These are phyloP conservation scores for Aspergillus proliferans DNA, from an alignment of 2,329 filamentous ascomycete species.

Conservation along the genomic window DNA sequence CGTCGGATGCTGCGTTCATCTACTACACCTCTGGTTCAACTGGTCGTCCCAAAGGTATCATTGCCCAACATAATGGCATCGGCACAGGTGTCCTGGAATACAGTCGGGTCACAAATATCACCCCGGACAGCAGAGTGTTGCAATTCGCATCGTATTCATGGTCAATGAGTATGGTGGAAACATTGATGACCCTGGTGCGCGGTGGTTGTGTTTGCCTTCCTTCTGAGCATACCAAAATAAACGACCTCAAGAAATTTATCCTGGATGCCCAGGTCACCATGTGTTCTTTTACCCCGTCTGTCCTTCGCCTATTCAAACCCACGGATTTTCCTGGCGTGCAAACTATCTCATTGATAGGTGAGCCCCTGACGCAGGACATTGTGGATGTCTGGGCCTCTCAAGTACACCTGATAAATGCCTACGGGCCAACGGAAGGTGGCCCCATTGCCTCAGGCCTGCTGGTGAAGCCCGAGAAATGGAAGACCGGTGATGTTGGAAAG, in stretches of 20 bases:
- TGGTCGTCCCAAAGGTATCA: conserved; percentile 49
- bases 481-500: conserved; percentile 1
- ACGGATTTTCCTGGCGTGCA: conserved; percentile 28
- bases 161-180: conserved; percentile 34
- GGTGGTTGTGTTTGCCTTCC: conserved; percentile 43
- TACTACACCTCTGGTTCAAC: conserved; percentile 49
- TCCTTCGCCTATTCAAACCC: conserved; percentile 37
- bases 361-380: conserved; percentile 20
- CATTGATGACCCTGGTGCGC: conserved; percentile 24
- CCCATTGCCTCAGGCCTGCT: neutral
- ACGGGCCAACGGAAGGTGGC: conserved; percentile 14
- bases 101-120: conserved; percentile 41
- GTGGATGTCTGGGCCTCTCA: conserved; percentile 25
- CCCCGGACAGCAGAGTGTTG: conserved; percentile 28
- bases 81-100: conserved; percentile 46
- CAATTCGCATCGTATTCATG: conserved; percentile 42
- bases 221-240: conserved; percentile 35
- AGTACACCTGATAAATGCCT: conserved; percentile 10
- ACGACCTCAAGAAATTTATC: conserved; percentile 26
- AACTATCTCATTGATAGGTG: conserved; percentile 28
- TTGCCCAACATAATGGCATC: conserved; percentile 51
- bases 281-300: conserved; percentile 49
- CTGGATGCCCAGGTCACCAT: conserved; percentile 37
- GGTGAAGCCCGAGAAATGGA: neutral
- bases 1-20: conserved; percentile 34